A percentile compares a stretch with the other conserved stretches of the same genome.
Evolutionary conservation across 371 early-diverging fungal species (phyloP).

Genomic region (Mortierella sp.): DNA sequence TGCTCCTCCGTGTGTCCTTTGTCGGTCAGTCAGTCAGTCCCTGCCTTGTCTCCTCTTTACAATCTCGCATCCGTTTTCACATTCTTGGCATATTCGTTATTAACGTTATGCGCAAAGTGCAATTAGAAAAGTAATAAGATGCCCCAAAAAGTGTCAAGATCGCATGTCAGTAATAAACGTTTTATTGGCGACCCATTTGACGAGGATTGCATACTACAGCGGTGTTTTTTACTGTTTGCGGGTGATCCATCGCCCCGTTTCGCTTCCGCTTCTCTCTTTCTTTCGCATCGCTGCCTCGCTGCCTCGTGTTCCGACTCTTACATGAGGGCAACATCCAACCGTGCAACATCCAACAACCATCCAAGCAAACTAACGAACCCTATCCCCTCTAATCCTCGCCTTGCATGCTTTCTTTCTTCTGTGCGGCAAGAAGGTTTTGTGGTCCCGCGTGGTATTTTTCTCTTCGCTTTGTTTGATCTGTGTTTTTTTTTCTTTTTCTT

Average conservation of each 20-base stretch:
- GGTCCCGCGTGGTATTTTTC: conserved; percentile 10
- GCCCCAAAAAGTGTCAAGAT: no score
- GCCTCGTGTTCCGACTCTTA: conserved; percentile 10
- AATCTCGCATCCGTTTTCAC: no score
- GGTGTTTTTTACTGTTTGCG: not conserved
- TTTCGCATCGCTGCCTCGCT: not conserved
- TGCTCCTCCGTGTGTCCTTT: not conserved
- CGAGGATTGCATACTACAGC: no score
- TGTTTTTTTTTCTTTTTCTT: not conserved
- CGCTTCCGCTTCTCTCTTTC: no score
- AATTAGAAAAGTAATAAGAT: no score
- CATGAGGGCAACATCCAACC: not conserved
- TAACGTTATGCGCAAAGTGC: no score
- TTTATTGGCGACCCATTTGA: no score
- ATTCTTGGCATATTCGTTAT: no score
- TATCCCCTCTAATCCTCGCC: not conserved
- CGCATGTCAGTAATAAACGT: no score
- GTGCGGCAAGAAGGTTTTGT: conserved; percentile 2
- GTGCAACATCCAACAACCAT: not conserved
- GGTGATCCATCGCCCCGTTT: not conserved
- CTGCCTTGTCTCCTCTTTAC: not conserved
- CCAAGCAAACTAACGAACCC: not conserved
- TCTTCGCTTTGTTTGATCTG: not conserved
- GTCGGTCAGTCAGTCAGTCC: not conserved
- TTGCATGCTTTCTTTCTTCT: not conserved